Evolutionary conservation across 768 basidiomycete genomes (phyloP), one percentile per base, ranked within the genome.

Genomic region (Austroboletus eburneus): DNA sequence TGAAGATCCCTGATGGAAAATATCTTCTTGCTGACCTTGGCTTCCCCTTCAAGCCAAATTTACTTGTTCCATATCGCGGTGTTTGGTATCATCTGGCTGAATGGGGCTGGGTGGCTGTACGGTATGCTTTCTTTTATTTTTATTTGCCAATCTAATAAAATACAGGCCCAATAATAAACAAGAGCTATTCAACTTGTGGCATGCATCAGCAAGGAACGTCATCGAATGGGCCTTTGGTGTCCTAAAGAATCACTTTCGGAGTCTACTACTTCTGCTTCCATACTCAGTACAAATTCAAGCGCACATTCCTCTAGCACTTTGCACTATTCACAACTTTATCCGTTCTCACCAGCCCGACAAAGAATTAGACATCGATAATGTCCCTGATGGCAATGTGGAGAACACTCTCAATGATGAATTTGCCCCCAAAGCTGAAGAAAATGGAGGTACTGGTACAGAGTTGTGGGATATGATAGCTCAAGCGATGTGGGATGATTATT

Each of bases 61-160:
- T 72, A 0, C 54, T 75, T 3, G 61, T 72, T 2, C 72, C 71
- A 13, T 74, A 70, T 41, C 51, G 51, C n/a, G 62, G 66, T 37
- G 62, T 67, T 14, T 52, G 58, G 2, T 74, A 74, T 55, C 69
- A 73, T 40, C 57, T 72, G 30, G 52, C 52, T 10, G 66, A 72
- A 43, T 73, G 69, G 67, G 46, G 23, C 2, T 27, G 12, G n/a
- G n/a, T n/a, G n/a, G n/a, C n/a, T 1, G 48, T 45, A 33, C 27
- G 36, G 2, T 20, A 8, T 32, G 8, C 2, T 4, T 20, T 39
- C 22, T 32, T 24, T 2, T 13, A 7, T 41, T 14, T 5, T 42
- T 17, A 22, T 8, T n/a, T 3, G 9, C 24, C 3, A 12, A 29
- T 16, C 32, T 24, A 6, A 21, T 21, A 3, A 21, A 6, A 12